Evolutionary conservation across 1,284 basidiomycete genomes (phyloP).

Genomic region (Malassezia nana): DNA sequence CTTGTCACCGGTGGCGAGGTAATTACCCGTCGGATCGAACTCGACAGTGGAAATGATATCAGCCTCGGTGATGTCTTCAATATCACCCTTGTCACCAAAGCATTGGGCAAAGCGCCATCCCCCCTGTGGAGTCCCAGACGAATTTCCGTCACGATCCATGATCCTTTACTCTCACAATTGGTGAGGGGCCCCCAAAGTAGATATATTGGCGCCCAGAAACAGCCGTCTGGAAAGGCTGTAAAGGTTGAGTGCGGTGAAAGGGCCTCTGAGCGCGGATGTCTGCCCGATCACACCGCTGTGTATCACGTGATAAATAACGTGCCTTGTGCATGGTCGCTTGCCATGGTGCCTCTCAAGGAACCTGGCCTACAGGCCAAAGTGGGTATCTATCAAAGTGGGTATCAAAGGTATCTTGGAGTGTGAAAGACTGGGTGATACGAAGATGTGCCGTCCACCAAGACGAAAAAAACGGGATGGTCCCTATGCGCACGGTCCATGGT

Average conservation of each 20-base stretch:
- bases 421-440: not conserved
- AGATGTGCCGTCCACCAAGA: not conserved
- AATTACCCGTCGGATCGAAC: conserved; percentile 98
- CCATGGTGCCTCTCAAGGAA: too few relatives aligned
- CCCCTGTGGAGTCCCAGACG: conserved; percentile 27
- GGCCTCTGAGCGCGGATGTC: not conserved
- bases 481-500: conserved; percentile 13
- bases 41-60: conserved; percentile 69
- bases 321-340: not conserved
- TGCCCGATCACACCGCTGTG: conserved; percentile 1
- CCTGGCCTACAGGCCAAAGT: too few relatives aligned
- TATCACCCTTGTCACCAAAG: conserved; percentile 69
- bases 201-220: not conserved
- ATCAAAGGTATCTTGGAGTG: not conserved
- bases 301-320: conserved; percentile 5
- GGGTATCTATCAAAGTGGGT: too few relatives aligned
- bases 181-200: not conserved
- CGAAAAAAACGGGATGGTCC: not conserved
- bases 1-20: conserved; percentile 98
- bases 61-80: conserved; percentile 99
- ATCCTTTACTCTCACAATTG: not conserved
- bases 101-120: conserved; percentile 97
- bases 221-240: not conserved
- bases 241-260: not conserved
- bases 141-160: conserved; percentile 31